phyloP scores from a whole-genome alignment of 108 stramenopile species.

The Nitzschia sp. region DNA sequence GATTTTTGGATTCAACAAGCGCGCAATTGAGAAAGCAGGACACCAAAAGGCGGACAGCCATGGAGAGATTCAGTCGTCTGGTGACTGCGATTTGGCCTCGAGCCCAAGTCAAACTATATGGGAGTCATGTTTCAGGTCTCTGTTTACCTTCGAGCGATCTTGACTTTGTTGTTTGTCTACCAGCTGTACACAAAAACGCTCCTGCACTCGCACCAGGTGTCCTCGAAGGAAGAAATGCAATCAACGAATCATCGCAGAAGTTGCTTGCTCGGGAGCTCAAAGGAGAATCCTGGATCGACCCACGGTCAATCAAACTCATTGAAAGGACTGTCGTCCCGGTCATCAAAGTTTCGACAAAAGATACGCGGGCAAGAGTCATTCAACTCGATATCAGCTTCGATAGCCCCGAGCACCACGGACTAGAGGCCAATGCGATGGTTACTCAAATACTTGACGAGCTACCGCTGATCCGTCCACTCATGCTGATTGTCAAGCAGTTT shows the following conservation, averaged over 20 bases:
- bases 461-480: constrained; percentile 74
- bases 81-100: constrained; percentile 80
- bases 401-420: constrained; percentile 76
- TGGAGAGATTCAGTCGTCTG: constrained; percentile 64
- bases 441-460: constrained; percentile 57
- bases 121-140: constrained; percentile 86
- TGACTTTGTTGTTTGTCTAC: constrained; percentile 93
- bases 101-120: constrained; percentile 83
- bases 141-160: constrained; percentile 89
- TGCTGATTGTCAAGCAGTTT: constrained; percentile 87
- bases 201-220: constrained; percentile 89
- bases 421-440: constrained; percentile 72
- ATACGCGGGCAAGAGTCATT: constrained; percentile 62
- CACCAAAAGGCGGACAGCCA: constrained; percentile 41
- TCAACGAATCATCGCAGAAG: constrained; percentile 91
- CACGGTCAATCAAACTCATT: constrained; percentile 80
- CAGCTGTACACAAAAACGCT: constrained; percentile 89
- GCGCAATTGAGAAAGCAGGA: constrained; percentile 59
- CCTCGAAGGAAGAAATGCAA: constrained; percentile 93
- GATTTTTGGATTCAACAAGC: constrained; percentile 47
- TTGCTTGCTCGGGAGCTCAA: constrained; percentile 87
- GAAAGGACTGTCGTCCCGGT: constrained; percentile 82
- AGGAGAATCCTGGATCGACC: constrained; percentile 85
- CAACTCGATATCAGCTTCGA: constrained; percentile 87
- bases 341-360: constrained; percentile 85